A percentile compares a stretch with the other conserved stretches of the same genome.
Conservation (phyloP, 257 asterid genomes). For the Solanum pennellii region DNA sequence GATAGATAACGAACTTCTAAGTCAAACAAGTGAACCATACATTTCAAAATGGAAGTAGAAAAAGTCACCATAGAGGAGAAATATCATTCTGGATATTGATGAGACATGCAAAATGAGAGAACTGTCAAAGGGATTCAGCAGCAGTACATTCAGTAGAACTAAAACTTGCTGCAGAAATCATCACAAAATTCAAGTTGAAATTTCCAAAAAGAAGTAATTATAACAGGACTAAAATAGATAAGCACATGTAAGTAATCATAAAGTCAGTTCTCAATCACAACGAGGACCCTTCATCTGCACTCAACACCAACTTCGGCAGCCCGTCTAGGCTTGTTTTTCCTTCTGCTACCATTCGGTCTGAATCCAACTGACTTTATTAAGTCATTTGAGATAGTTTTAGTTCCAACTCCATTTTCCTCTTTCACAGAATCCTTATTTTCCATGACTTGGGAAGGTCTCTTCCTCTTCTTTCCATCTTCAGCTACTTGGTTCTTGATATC, state of each 20-base stretch:
- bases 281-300: constrained; percentile 33
- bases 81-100: neutral
- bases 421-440: constrained; percentile 36
- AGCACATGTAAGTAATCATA: neutral
- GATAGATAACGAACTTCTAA: neutral
- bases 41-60: neutral
- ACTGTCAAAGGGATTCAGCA: neutral
- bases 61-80: neutral
- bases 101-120: neutral
- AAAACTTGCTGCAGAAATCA: neutral
- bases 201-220: neutral
- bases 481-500: constrained; percentile 28
- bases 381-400: constrained; percentile 22
- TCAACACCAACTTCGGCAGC: constrained; percentile 95
- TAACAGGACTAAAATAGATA: neutral
- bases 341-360: constrained; percentile 61
- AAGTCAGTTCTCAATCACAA: neutral
- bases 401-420: constrained; percentile 39
- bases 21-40: neutral
- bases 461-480: constrained; percentile 56
- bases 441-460: constrained; percentile 34
- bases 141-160: neutral
- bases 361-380: constrained; percentile 46
- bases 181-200: neutral
- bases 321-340: constrained; percentile 85